Conservation (phyloP, 2,329 filamentous ascomycete species). For the Sporothrix brasiliensis region DNA sequence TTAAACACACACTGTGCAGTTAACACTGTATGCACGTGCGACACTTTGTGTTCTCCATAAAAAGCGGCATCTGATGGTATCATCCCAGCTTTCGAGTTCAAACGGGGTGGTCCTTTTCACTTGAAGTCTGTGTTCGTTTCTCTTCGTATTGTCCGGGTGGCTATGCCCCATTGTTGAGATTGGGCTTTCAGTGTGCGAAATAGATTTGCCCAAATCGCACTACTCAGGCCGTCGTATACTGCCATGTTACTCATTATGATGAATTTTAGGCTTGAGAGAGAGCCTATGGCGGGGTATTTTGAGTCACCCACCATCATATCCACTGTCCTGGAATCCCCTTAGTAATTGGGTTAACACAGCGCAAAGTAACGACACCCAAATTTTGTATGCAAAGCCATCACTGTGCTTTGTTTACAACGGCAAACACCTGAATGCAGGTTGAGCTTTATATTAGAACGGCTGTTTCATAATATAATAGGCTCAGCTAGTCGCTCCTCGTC, state of each 20-base stretch:
- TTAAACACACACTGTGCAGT: background rate
- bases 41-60: constrained; percentile 1
- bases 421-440: constrained; percentile 7
- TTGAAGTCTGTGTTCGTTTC: no score
- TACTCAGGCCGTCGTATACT: background rate
- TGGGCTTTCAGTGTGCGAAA: background rate
- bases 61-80: background rate
- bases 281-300: constrained; percentile 24
- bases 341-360: constrained; percentile 2
- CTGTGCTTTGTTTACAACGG: constrained; percentile 12
- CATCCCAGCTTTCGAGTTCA: no score
- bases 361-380: background rate
- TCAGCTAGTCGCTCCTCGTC: no score
- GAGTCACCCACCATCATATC: constrained; percentile 25
- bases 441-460: background rate
- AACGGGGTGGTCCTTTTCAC: no score
- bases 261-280: constrained; percentile 1
- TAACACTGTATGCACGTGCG: constrained; percentile 23
- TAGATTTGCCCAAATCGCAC: background rate
- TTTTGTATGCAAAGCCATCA: constrained; percentile 16
- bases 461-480: background rate
- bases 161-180: background rate
- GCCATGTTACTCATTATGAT: constrained; percentile 20
- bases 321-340: background rate
- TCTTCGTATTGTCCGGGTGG: no score